phyloP scores from a whole-genome alignment of 2,329 filamentous ascomycete genomes.

The Claviceps pusilla region DNA sequence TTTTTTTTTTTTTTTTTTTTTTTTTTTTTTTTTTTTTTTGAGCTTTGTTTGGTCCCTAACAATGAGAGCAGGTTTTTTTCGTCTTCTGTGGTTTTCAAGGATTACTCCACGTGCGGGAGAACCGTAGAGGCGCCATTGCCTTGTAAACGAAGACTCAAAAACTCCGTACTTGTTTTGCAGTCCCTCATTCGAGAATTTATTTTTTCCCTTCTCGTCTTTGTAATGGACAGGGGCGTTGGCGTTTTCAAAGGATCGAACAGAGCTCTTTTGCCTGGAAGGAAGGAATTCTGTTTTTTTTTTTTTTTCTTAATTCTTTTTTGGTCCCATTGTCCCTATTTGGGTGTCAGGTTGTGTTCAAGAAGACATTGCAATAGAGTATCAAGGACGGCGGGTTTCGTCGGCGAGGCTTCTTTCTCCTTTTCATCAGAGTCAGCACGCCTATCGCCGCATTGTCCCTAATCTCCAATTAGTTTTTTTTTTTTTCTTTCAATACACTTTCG shows the following conservation, averaged over 20 bases:
- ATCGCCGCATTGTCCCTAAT: no score
- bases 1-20: no score
- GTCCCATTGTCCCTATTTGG: no score
- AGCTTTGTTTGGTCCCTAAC: neutral
- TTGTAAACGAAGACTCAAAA: slow-evolving; percentile 28
- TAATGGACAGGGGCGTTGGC: slow-evolving; percentile 5
- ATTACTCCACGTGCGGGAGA: slow-evolving; percentile 69
- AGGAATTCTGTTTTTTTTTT: neutral
- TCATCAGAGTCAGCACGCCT: no score
- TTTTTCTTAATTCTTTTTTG: no score
- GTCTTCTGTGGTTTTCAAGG: slow-evolving; percentile 86
- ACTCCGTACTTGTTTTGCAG: neutral
- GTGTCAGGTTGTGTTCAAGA: no score
- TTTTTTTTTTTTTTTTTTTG: no score
- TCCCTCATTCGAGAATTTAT: neutral
- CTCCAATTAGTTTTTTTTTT: no score
- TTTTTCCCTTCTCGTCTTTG: neutral
- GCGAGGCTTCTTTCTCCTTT: no score
- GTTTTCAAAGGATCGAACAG: neutral
- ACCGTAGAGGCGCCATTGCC: slow-evolving; percentile 68
- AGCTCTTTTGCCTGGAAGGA: neutral
- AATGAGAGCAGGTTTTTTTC: slow-evolving; percentile 56
- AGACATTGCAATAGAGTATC: no score
- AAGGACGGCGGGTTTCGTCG: no score
- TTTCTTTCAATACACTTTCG: no score